Conservation (phyloP, 495 filamentous ascomycete genomes). For the Penicillium argentinense region DNA sequence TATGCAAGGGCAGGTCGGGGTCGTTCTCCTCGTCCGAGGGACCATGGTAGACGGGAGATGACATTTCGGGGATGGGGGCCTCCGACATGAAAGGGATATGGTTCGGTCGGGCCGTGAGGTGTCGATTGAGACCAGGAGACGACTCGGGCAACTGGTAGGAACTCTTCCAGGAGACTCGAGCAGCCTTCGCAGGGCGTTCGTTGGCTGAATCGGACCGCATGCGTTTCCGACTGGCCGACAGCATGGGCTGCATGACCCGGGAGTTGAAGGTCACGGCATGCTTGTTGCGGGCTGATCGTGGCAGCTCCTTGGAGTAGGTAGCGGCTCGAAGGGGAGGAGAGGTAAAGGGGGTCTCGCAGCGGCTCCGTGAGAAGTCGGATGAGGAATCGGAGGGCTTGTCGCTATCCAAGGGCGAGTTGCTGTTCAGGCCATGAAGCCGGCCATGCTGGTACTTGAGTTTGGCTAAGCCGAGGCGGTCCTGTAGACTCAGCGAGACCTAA, state of each 20-base stretch:
- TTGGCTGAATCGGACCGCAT: slow-evolving; percentile 65
- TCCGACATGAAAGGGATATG: slow-evolving; percentile 71
- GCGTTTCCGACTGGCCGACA: slow-evolving; percentile 60
- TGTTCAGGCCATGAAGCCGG: slow-evolving; percentile 36
- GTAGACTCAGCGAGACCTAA: slow-evolving; percentile 86
- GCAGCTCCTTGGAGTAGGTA: slow-evolving; percentile 47
- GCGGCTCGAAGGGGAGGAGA: slow-evolving; percentile 40
- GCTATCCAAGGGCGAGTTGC: slow-evolving; percentile 52
- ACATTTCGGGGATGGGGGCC: slow-evolving; percentile 63
- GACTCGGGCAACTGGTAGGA: slow-evolving; percentile 75
- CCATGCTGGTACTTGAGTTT: slow-evolving; percentile 96
- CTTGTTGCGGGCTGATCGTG: slow-evolving; percentile 45
- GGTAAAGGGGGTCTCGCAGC: slow-evolving; percentile 48
- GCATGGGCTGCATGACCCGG: slow-evolving; percentile 46
- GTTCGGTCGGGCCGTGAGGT: slow-evolving; percentile 42
- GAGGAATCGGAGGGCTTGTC: slow-evolving; percentile 72
- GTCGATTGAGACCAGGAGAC: slow-evolving; percentile 61
- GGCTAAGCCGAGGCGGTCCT: slow-evolving; percentile 90
- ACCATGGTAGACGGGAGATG: slow-evolving; percentile 59
- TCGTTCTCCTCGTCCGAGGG: slow-evolving; percentile 79
- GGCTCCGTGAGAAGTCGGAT: slow-evolving; percentile 56
- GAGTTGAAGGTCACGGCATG: slow-evolving; percentile 51
- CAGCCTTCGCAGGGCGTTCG: slow-evolving; percentile 55
- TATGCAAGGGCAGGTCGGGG: slow-evolving; percentile 68
- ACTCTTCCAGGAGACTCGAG: slow-evolving; percentile 68